Conservation (phyloP, 1,139 yeast genomes). For the Hyphopichia pseudoburtonii region DNA sequence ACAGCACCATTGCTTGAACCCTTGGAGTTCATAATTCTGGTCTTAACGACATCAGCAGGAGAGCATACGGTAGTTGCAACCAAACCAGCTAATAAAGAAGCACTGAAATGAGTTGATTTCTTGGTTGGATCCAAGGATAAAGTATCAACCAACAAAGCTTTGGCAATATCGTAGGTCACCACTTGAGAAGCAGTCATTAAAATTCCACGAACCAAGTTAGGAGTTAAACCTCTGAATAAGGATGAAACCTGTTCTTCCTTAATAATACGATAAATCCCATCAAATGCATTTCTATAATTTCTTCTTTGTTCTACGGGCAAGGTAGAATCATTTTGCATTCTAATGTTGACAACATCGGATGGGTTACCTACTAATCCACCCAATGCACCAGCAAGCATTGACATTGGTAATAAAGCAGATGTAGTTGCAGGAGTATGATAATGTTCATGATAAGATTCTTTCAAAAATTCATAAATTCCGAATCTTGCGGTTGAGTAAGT, state of each 20-base stretch:
- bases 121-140: conserved; percentile 58
- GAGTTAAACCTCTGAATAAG: conserved; percentile 71
- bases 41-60: conserved; percentile 89
- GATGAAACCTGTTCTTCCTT: conserved; percentile 61
- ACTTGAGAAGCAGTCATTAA: conserved; percentile 92
- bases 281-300: conserved; percentile 75
- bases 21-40: conserved; percentile 78
- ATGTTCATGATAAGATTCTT: conserved; percentile 49
- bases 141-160: conserved; percentile 53
- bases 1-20: conserved; percentile 50
- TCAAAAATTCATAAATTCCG: conserved; percentile 77
- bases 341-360: conserved; percentile 80
- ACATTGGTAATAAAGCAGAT: conserved; percentile 61
- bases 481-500: conserved; percentile 86
- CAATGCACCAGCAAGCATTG: conserved; percentile 79
- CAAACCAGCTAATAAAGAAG: conserved; percentile 76
- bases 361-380: conserved; percentile 91
- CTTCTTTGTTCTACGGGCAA: conserved; percentile 66
- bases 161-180: conserved; percentile 81
- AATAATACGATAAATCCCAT: conserved; percentile 65
- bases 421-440: conserved; percentile 39
- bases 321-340: conserved; percentile 88
- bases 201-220: conserved; percentile 78
- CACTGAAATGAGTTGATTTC: conserved; percentile 72
- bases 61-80: conserved; percentile 91